Percentiles rank a stretch among this genome's conserved stretches.
Conservation (phyloP, 2,329 filamentous ascomycete genomes). For the Penicillium janthinellum region DNA sequence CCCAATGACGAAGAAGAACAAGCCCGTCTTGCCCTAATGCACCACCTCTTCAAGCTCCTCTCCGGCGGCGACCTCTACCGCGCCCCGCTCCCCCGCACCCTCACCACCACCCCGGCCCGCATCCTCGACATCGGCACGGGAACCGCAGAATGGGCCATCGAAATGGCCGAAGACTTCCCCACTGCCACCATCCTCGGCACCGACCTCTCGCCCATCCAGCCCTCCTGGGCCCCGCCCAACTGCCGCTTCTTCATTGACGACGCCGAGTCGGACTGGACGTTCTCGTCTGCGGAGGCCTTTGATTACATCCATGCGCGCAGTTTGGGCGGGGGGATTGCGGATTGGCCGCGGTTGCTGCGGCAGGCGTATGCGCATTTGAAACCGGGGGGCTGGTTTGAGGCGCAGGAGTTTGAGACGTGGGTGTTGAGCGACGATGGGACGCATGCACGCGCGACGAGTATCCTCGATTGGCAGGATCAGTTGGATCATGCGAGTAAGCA, state of each 20-base stretch:
- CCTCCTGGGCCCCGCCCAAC: constrained; percentile 51
- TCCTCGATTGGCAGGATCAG: constrained; percentile 34
- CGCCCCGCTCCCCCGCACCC: constrained; percentile 37
- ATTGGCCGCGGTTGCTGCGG: constrained; percentile 34
- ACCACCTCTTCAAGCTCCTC: constrained; percentile 43
- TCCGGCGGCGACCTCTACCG: constrained; percentile 41
- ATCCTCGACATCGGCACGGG: constrained; percentile 39
- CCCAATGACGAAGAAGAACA: constrained; percentile 50
- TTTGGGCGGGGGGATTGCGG: constrained; percentile 40
- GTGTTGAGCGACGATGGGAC: constrained; percentile 38
- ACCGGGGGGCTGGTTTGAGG: constrained; percentile 42
- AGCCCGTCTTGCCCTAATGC: constrained; percentile 44
- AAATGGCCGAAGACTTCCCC: constrained; percentile 47
- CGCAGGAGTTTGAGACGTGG: constrained; percentile 37
- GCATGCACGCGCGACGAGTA: constrained; percentile 24
- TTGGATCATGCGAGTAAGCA: constrained; percentile 33
- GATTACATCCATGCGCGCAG: constrained; percentile 45
- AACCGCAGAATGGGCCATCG: constrained; percentile 42
- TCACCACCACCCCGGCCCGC: constrained; percentile 18
- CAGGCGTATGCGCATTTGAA: constrained; percentile 37
- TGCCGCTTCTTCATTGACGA: constrained; percentile 53
- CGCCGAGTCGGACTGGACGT: constrained; percentile 45
- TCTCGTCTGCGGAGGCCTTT: constrained; percentile 39
- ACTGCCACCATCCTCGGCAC: constrained; percentile 39
- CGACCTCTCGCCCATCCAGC: constrained; percentile 41